A percentile compares a stretch with the other conserved stretches of the same genome.
Conservation (phyloP, 225 moss, liverwort and hornwort species). For the Physcomitrium patens region DNA sequence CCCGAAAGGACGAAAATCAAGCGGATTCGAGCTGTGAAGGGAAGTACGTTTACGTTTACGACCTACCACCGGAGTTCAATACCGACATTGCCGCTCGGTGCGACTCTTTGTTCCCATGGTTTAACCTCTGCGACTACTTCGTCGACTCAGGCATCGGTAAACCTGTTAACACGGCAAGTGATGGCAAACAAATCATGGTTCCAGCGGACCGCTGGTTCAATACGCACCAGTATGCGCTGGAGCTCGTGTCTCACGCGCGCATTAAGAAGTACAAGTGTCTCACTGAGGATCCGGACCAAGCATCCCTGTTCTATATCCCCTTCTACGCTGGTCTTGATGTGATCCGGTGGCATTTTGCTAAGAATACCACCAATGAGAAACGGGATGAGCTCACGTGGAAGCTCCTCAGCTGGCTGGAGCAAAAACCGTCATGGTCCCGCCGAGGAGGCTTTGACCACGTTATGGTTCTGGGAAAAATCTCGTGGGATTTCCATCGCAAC, state of each 20-base stretch:
- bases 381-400: conserved; percentile 62
- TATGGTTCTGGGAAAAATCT: conserved; percentile 79
- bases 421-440: conserved; percentile 58
- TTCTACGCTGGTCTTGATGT: conserved; percentile 86
- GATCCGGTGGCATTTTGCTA: conserved; percentile 75
- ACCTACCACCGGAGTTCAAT: conserved; percentile 76
- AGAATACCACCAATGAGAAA: conserved; percentile 40
- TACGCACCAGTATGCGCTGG: conserved; percentile 80
- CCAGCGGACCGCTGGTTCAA: conserved; percentile 73
- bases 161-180: conserved; percentile 35
- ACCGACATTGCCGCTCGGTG: conserved; percentile 56
- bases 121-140: conserved; percentile 74
- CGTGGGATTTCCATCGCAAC: conserved; percentile 78
- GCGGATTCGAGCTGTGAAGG: conserved; percentile 33
- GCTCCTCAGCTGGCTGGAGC: conserved; percentile 62
- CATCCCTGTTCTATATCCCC: conserved; percentile 79
- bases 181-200: conserved; percentile 58
- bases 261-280: conserved; percentile 65
- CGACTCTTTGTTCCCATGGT: conserved; percentile 52
- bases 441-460: conserved; percentile 71
- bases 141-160: conserved; percentile 63
- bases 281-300: conserved; percentile 46
- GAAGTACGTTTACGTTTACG: conserved; percentile 59
- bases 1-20: background rate
- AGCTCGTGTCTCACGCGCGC: conserved; percentile 74